Percentiles rank a stretch among this genome's conserved stretches.
Conservation (phyloP, 2,329 filamentous ascomycete species). For the Domatiomyces globalis region DNA sequence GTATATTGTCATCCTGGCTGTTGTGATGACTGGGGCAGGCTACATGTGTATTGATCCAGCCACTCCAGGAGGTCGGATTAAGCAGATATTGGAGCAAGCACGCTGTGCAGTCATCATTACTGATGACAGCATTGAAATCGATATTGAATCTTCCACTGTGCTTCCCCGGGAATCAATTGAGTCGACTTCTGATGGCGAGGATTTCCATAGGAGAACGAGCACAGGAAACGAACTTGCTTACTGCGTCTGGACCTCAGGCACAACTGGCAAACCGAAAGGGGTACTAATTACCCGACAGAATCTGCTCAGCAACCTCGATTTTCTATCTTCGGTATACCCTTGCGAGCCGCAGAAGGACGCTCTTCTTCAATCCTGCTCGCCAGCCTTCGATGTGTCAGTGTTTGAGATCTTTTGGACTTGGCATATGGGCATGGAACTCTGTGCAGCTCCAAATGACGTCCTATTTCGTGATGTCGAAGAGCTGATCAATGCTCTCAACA, state of each 20-base stretch:
- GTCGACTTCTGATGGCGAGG: neutral
- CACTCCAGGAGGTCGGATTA: constrained; percentile 49
- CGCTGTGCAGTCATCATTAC: constrained; percentile 11
- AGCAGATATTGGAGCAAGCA: constrained; percentile 49
- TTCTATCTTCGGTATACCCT: constrained; percentile 54
- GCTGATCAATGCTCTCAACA: constrained; percentile 46
- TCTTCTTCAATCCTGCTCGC: constrained; percentile 71
- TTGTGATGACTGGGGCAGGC: constrained; percentile 59
- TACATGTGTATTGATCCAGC: constrained; percentile 67
- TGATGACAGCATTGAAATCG: neutral
- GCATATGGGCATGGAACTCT: constrained; percentile 64
- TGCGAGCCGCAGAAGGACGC: constrained; percentile 34
- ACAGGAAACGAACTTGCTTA: constrained; percentile 45
- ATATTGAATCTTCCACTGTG: neutral
- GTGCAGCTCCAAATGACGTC: constrained; percentile 57
- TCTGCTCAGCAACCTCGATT: constrained; percentile 59
- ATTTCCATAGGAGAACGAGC: constrained; percentile 26
- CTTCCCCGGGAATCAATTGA: neutral
- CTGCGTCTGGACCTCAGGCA: constrained; percentile 71
- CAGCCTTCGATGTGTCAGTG: constrained; percentile 74
- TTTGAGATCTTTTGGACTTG: constrained; percentile 85
- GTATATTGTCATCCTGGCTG: constrained; percentile 60
- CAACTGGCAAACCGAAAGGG: constrained; percentile 66
- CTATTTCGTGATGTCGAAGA: constrained; percentile 59
- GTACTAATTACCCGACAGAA: constrained; percentile 65